These are phyloP conservation scores for Aspergillus campestris DNA, from an alignment of 495 filamentous ascomycete genomes.

Conservation along the genomic window DNA sequence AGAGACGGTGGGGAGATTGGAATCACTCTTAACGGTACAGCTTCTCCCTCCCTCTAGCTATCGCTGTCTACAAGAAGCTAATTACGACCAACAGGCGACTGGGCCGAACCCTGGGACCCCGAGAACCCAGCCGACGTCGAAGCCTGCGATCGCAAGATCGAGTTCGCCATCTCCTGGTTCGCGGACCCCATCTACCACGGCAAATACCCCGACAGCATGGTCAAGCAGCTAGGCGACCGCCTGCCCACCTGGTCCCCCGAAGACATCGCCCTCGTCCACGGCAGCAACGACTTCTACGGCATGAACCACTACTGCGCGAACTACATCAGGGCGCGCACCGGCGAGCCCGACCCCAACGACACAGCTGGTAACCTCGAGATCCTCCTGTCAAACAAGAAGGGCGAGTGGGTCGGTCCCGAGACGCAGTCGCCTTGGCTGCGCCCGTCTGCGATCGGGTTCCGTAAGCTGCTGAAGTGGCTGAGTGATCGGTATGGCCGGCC, in stretches of 20 bases:
- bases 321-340: slow-evolving; percentile 65
- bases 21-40: slow-evolving; percentile 46
- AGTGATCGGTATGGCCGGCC: slow-evolving; percentile 65
- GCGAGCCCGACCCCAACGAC: slow-evolving; percentile 50
- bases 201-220: slow-evolving; percentile 69
- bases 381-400: slow-evolving; percentile 57
- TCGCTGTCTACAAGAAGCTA: neutral
- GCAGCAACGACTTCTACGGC: slow-evolving; percentile 75
- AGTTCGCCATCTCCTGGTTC: slow-evolving; percentile 51
- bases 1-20: slow-evolving; percentile 42
- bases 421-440: slow-evolving; percentile 71
- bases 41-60: neutral
- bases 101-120: slow-evolving; percentile 47
- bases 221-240: slow-evolving; percentile 61
- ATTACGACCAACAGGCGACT: slow-evolving; percentile 43
- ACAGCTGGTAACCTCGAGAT: slow-evolving; percentile 63
- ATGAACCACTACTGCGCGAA: slow-evolving; percentile 84
- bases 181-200: slow-evolving; percentile 70
- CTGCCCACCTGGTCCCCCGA: slow-evolving; percentile 58
- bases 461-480: slow-evolving; percentile 70
- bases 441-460: slow-evolving; percentile 63
- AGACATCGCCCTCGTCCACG: slow-evolving; percentile 58
- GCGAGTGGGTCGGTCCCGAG: slow-evolving; percentile 62
- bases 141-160: slow-evolving; percentile 44
- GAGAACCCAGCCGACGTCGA: slow-evolving; percentile 40